phyloP scores from a whole-genome alignment of 2,329 filamentous ascomycete species.

The Talaromyces verruculosus region DNA sequence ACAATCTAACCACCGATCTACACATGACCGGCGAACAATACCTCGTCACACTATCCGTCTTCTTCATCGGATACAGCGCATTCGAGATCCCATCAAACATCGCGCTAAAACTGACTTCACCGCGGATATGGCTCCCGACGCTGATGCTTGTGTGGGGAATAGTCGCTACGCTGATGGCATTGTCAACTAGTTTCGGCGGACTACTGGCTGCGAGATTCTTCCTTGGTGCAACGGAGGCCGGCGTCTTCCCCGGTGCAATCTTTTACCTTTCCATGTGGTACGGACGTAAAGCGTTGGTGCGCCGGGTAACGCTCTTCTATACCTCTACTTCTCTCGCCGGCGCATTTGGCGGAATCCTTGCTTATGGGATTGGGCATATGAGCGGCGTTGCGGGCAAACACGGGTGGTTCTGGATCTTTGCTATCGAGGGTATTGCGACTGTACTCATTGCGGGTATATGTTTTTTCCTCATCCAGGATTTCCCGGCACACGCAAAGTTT shows the following conservation, averaged over 20 bases:
- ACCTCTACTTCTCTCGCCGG: conserved; percentile 59
- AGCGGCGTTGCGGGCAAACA: conserved; percentile 56
- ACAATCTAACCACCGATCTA: conserved; percentile 64
- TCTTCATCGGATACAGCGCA: conserved; percentile 34
- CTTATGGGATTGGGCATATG: conserved; percentile 87
- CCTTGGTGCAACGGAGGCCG: conserved; percentile 62
- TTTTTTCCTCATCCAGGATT: conserved; percentile 37
- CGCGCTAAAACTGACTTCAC: conserved; percentile 34
- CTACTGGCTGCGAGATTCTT: conserved; percentile 55
- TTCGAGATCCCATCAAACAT: conserved; percentile 34
- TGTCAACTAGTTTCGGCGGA: conserved; percentile 23
- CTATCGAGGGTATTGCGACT: conserved; percentile 64
- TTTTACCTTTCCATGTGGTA: conserved; percentile 66
- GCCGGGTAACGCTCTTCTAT: conserved; percentile 61
- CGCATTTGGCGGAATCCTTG: conserved; percentile 72
- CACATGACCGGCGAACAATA: conserved; percentile 64
- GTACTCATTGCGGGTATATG: conserved; percentile 60
- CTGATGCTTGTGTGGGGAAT: conserved; percentile 42
- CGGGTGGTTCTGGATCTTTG: conserved; percentile 52
- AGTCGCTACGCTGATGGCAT: conserved; percentile 20
- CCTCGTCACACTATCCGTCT: conserved; percentile 66
- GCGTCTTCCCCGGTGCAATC: conserved; percentile 56
- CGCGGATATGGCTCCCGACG: conserved; percentile 42
- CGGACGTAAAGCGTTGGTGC: conserved; percentile 59
- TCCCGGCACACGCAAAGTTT: conserved; percentile 41